Conservation (phyloP, 2,329 filamentous ascomycete species). For the Penicillium sp. region DNA sequence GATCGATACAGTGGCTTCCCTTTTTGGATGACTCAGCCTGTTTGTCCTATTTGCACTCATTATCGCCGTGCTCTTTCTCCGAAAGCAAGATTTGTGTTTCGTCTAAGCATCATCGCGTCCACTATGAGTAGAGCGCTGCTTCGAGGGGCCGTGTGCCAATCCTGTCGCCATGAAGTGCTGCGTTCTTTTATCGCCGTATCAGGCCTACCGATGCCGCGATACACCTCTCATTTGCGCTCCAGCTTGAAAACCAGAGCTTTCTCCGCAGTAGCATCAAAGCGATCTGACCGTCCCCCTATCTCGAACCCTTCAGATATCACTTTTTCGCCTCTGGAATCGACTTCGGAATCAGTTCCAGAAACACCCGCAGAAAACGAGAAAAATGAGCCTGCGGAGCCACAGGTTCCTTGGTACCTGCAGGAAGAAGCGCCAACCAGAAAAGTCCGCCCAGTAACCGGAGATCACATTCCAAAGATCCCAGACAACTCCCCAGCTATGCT, state of each 20-base stretch:
- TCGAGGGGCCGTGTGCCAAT: conserved; percentile 30
- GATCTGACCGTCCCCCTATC: conserved; percentile 25
- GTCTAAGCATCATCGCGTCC: conserved; percentile 5
- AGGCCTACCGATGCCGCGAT: conserved; percentile 25
- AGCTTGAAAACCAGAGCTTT: conserved; percentile 25
- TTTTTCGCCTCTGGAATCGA: conserved; percentile 9
- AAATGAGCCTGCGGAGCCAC: conserved; percentile 12
- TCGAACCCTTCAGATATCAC: conserved; percentile 15
- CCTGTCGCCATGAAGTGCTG: conserved; percentile 30
- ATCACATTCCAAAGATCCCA: conserved; percentile 64
- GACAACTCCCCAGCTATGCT: conserved; percentile 69
- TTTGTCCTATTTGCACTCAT: conserved; percentile 25
- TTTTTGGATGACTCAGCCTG: conserved; percentile 21
- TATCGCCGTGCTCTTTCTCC: background rate
- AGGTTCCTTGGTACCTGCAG: conserved; percentile 78
- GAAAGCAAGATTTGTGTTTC: background rate
- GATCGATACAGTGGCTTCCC: too few species aligned
- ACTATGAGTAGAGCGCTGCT: conserved; percentile 36
- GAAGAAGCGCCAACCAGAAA: conserved; percentile 53
- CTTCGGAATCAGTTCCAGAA: background rate
- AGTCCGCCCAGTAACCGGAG: conserved; percentile 50
- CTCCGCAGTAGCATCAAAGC: conserved; percentile 21
- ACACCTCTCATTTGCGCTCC: conserved; percentile 12
- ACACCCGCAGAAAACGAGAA: background rate
- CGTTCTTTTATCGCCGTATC: conserved; percentile 31